Conservation (phyloP, 352 stramenopile genomes). For the Pythium pectinolyticum region DNA sequence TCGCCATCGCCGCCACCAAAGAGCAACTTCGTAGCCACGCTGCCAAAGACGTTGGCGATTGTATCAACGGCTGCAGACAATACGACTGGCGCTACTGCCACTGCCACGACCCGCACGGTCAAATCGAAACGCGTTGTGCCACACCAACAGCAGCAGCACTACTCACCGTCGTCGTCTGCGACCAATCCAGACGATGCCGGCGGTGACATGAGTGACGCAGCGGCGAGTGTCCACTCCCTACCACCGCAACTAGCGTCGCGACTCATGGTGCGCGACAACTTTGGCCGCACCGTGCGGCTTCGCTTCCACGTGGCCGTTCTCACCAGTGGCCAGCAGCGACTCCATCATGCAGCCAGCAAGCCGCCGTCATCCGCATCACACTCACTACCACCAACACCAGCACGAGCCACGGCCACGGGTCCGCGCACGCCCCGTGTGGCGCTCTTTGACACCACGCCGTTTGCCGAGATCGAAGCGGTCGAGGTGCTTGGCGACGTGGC, state of each 20-base stretch:
- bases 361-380: no score
- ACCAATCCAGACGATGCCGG: no score
- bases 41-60: not conserved
- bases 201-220: no score
- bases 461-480: constrained; percentile 13
- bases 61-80: not conserved
- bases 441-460: constrained; percentile 18
- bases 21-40: not conserved
- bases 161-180: not conserved
- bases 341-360: no score
- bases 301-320: no score
- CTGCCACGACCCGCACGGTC: not conserved
- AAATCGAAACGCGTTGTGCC: not conserved
- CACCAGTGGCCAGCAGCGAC: no score
- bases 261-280: constrained; percentile 11
- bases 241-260: no score
- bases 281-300: constrained; percentile 9
- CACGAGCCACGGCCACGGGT: not conserved
- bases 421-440: constrained; percentile 16
- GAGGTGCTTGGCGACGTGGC: constrained; percentile 2
- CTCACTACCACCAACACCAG: not conserved
- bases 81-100: not conserved
- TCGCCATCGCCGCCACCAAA: not conserved
- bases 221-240: no score
- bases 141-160: not conserved